Evolutionary conservation across 192 early-diverging fungal species (phyloP), one percentile per base, ranked within the genome.

Genomic region (Umbelopsis isabellina): DNA sequence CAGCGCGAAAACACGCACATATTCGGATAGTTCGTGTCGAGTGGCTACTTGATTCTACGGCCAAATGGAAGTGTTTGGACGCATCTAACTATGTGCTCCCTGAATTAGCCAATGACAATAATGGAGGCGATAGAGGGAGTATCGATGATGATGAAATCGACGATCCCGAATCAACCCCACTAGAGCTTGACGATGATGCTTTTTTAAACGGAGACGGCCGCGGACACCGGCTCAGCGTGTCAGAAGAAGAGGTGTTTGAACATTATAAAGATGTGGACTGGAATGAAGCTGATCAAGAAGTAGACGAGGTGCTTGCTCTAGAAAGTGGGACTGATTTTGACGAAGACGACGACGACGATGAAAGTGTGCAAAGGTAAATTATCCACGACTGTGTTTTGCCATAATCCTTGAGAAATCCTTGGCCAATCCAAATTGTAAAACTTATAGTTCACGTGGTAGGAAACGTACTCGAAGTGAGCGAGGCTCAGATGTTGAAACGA

Each of bases 31-130:
- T 90, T 0, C 79, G 83, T 27, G 72, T 86, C 22, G 86, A 89
- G 25, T 91, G 88, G 87, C 81, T 97, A 35, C 72, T 86, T 18
- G 87, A 95, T 66, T 91, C 90, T 16, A 87, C 91, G 4, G 75
- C 76, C 23, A 83, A 85, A 18, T 97, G 93, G 92, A 72, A 83
- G 49, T 75, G 88, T 21, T 77, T 91, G 35, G 87, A 91, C 20
- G 95, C 97, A 76, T 69, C 75, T 0, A 37, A 70, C 1, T 96
- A 95, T 67, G 48, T 86, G 51, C 44, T 86, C n/a, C 52, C 66
- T 44, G 79, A 80, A 25, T 27, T 67, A 21, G 64, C 33, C 3
- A 58, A 72, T 35, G 25, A 33, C 8, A 65, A 35, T 49, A 35
- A 53, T 21, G 70, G 49, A 9, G 74, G 49, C 10, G 79, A 65